These are phyloP conservation scores for Podosphaera aphanis DNA, from an alignment of 2,329 filamentous ascomycete species.

Conservation along the genomic window DNA sequence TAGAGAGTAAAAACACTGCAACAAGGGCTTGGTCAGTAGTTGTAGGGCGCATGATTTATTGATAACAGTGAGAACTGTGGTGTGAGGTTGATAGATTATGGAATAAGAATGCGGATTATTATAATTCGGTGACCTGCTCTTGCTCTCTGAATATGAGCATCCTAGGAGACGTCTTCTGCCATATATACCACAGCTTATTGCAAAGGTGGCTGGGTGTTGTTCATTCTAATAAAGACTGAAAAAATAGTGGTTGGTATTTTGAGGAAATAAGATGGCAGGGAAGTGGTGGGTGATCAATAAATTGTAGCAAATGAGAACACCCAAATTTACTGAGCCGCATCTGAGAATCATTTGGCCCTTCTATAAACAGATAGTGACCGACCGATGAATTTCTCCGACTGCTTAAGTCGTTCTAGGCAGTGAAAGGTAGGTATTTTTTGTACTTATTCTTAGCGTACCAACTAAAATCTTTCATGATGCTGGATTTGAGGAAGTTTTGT, in stretches of 20 bases:
- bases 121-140: neutral
- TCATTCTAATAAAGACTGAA: neutral
- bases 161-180: neutral
- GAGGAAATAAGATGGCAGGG: neutral
- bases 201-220: neutral
- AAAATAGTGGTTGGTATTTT: neutral
- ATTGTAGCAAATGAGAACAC: neutral
- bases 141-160: no score
- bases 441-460: no score
- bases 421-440: no score
- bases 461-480: no score
- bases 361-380: no score
- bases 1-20: conserved; percentile 11
- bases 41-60: neutral
- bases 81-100: neutral
- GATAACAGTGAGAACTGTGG: neutral
- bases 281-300: neutral
- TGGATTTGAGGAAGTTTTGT: no score
- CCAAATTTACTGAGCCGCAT: no score
- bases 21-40: conserved; percentile 5
- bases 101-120: neutral
- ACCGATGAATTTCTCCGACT: no score
- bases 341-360: no score
- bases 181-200: neutral
- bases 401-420: no score